These are phyloP conservation scores for Hericium erinaceus DNA, from an alignment of 768 basidiomycete genomes.

Conservation along the genomic window DNA sequence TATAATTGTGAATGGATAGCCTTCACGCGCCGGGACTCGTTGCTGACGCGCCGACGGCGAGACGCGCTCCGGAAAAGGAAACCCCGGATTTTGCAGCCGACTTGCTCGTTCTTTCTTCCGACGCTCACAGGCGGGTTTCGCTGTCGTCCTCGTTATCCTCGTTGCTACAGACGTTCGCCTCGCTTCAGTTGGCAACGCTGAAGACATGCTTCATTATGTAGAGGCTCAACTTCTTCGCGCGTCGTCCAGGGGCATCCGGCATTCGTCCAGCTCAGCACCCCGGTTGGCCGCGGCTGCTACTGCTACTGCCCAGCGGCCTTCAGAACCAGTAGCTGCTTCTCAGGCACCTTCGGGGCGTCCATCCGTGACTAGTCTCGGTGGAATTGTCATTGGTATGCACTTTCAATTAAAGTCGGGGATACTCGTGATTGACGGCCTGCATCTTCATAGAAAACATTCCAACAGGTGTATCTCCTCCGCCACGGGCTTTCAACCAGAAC, in stretches of 20 bases:
- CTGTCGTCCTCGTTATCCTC: background rate
- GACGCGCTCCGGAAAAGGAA: too few species aligned
- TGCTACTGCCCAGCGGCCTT: too few species aligned
- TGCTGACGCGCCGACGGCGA: background rate
- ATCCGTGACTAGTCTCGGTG: conserved; percentile 7
- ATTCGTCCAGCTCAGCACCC: too few species aligned
- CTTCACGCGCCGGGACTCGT: background rate
- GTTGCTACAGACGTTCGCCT: too few species aligned
- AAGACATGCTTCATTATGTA: too few species aligned
- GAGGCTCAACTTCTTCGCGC: background rate
- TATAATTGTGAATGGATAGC: background rate
- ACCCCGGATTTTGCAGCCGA: background rate
- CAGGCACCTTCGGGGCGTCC: conserved; percentile 2
- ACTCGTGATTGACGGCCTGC: background rate
- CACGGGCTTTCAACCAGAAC: too few species aligned
- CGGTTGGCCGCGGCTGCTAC: too few species aligned
- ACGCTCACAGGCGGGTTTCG: background rate
- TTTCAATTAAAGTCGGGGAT: too few species aligned
- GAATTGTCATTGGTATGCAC: conserved; percentile 10
- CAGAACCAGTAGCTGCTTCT: background rate
- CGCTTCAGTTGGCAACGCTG: too few species aligned
- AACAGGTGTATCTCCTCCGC: background rate
- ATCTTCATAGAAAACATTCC: background rate
- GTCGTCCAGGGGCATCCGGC: background rate
- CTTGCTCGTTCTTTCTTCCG: background rate